These are phyloP conservation scores for Pinus albicaulis DNA, from an alignment of 75 land plant species.

Conservation along the genomic window DNA sequence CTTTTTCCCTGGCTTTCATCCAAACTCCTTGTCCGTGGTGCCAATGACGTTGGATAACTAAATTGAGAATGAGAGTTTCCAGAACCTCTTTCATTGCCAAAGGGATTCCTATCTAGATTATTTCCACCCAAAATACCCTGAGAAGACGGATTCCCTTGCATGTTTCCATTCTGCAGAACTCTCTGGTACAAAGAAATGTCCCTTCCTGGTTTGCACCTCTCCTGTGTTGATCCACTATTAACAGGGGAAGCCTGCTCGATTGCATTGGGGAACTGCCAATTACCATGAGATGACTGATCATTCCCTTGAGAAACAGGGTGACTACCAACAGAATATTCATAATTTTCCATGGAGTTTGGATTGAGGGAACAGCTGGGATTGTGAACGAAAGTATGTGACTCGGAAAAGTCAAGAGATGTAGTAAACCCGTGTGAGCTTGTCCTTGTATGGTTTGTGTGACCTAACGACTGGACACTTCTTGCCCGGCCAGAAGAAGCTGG, in stretches of 20 bases:
- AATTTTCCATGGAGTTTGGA: conserved; percentile 55
- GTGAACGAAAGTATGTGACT: conserved; percentile 64
- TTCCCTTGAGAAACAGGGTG: conserved; percentile 36
- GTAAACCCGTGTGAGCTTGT: conserved; percentile 55
- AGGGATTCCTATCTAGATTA: conserved; percentile 10
- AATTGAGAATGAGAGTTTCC: conserved; percentile 18
- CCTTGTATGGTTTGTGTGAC: conserved; percentile 25
- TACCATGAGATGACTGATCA: conserved; percentile 64
- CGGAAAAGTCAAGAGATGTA: conserved; percentile 54
- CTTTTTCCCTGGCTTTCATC: conserved; percentile 11
- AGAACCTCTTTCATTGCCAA: conserved; percentile 14
- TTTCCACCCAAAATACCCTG: conserved; percentile 25
- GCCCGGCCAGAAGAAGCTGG: conserved; percentile 5
- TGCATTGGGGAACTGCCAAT: conserved; percentile 36
- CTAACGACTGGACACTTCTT: conserved; percentile 19
- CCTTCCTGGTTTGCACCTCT: conserved; percentile 64
- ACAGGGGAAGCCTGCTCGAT: conserved; percentile 26
- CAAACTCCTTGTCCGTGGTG: conserved; percentile 13
- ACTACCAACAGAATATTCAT: conserved; percentile 42
- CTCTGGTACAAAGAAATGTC: conserved; percentile 49
- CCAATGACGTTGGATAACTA: conserved; percentile 14
- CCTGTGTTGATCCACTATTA: conserved; percentile 76
- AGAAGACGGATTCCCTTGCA: conserved; percentile 11
- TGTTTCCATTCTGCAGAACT: conserved; percentile 24
- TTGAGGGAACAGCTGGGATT: conserved; percentile 87